Conservation (phyloP, 2,329 filamentous ascomycete genomes). For the Akanthomyces lecanii region DNA sequence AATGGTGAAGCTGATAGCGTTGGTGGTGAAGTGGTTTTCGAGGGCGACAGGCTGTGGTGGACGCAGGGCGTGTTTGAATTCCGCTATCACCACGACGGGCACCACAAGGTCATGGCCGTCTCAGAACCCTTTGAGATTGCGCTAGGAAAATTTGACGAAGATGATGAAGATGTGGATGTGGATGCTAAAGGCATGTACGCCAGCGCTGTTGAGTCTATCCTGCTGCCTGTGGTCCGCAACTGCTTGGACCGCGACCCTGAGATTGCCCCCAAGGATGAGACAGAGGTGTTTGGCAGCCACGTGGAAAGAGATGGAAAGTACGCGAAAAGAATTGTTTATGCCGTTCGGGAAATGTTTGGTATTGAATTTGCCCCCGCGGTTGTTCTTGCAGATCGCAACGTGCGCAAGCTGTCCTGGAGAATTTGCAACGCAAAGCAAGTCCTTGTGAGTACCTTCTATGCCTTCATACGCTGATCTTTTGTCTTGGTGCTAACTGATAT, state of each 20-base stretch:
- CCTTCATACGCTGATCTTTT: too few species aligned
- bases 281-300: slow-evolving; percentile 79
- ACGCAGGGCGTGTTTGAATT: slow-evolving; percentile 95
- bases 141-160: slow-evolving; percentile 73
- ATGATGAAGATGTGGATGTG: slow-evolving; percentile 65
- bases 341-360: slow-evolving; percentile 93
- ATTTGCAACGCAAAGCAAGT: slow-evolving; percentile 96
- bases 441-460: slow-evolving; percentile 56
- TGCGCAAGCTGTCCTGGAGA: slow-evolving; percentile 87
- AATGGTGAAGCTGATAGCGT: slow-evolving; percentile 56
- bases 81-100: slow-evolving; percentile 90
- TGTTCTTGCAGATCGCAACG: slow-evolving; percentile 85
- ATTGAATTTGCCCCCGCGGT: slow-evolving; percentile 93
- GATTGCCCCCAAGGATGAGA: slow-evolving; percentile 73
- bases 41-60: slow-evolving; percentile 96
- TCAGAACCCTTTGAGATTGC: slow-evolving; percentile 90
- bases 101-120: slow-evolving; percentile 89
- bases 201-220: slow-evolving; percentile 66
- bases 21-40: slow-evolving; percentile 79
- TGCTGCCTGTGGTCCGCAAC: slow-evolving; percentile 82
- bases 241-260: slow-evolving; percentile 91
- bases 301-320: slow-evolving; percentile 88
- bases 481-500: slow-evolving; percentile 18
- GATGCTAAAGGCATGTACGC: slow-evolving; percentile 60
- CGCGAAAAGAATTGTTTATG: slow-evolving; percentile 85